Conservation (phyloP, 192 early-diverging fungal species). For the Coemansia pectinata region DNA sequence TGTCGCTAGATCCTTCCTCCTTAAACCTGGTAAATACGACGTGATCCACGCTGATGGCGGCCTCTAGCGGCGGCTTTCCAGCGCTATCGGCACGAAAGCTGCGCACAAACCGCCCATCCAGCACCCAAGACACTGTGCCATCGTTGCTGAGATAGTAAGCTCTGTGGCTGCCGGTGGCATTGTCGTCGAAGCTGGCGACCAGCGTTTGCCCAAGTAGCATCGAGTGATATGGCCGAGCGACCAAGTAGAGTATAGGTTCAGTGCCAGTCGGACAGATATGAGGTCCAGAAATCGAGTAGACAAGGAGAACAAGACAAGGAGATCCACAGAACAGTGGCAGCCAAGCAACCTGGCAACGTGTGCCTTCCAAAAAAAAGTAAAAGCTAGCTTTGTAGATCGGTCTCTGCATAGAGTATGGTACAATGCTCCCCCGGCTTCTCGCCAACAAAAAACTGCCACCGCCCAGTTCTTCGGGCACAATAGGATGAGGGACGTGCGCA, state of each 20-base stretch:
- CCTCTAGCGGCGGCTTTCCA: too few relatives aligned
- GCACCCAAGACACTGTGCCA: conserved; percentile 24
- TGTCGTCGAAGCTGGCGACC: conserved; percentile 30
- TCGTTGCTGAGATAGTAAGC: conserved; percentile 8
- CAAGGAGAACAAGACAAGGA: neutral
- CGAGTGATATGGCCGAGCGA: neutral
- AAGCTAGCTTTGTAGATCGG: neutral
- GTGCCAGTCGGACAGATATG: neutral
- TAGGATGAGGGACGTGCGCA: neutral
- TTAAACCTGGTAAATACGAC: conserved; percentile 36
- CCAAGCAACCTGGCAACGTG: neutral
- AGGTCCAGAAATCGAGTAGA: neutral
- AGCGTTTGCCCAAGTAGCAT: conserved; percentile 2
- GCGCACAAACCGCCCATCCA: conserved; percentile 33
- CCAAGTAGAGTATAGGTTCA: neutral
- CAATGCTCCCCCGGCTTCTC: neutral
- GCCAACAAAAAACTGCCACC: conserved; percentile 1
- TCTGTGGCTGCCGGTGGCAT: conserved; percentile 22
- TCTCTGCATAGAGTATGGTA: neutral
- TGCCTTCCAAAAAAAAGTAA: neutral
- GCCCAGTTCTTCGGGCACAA: neutral
- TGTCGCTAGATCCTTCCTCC: neutral
- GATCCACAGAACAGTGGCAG: neutral
- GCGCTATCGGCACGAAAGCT: conserved; percentile 25
- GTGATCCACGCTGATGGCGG: conserved; percentile 4